These are phyloP conservation scores for Cichorium intybus DNA, from an alignment of 140 eudicot genomes.

Conservation along the genomic window DNA sequence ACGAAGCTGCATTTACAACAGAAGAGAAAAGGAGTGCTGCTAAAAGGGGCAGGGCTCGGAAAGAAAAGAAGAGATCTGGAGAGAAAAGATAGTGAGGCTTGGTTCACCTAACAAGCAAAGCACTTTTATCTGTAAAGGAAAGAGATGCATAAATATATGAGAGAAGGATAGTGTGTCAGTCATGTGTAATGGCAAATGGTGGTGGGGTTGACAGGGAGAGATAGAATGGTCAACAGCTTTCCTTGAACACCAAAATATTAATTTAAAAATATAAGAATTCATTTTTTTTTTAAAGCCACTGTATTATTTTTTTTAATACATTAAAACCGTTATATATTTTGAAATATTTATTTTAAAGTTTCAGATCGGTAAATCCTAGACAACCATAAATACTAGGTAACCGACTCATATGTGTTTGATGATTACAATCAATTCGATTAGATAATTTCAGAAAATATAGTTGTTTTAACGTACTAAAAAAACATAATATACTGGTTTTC, in stretches of 20 bases:
- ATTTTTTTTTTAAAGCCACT: no score
- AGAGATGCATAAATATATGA: constrained; percentile 16
- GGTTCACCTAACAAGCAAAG: constrained; percentile 16
- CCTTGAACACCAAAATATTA: constrained; percentile 24
- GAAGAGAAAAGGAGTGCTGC: not conserved
- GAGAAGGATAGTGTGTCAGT: constrained; percentile 32
- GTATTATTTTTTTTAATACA: no score
- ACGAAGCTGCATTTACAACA: constrained; percentile 38
- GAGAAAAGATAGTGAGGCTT: not conserved
- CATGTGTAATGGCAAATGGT: constrained; percentile 31
- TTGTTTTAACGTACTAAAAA: no score
- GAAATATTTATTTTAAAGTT: no score
- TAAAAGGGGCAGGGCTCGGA: not conserved
- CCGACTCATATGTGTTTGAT: no score
- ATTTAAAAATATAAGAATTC: no score
- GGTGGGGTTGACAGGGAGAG: constrained; percentile 20
- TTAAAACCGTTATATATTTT: no score
- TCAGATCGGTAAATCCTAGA: no score
- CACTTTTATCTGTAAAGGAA: constrained; percentile 34
- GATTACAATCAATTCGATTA: no score
- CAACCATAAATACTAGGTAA: no score
- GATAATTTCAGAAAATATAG: no score
- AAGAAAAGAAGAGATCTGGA: constrained; percentile 14
- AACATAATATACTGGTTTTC: no score
- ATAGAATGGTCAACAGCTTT: constrained; percentile 39